Percentiles rank a stretch among this genome's conserved stretches.
Evolutionary conservation across 176 grass and related monocot species (phyloP).

Genomic region (Saccharum officinarum): DNA sequence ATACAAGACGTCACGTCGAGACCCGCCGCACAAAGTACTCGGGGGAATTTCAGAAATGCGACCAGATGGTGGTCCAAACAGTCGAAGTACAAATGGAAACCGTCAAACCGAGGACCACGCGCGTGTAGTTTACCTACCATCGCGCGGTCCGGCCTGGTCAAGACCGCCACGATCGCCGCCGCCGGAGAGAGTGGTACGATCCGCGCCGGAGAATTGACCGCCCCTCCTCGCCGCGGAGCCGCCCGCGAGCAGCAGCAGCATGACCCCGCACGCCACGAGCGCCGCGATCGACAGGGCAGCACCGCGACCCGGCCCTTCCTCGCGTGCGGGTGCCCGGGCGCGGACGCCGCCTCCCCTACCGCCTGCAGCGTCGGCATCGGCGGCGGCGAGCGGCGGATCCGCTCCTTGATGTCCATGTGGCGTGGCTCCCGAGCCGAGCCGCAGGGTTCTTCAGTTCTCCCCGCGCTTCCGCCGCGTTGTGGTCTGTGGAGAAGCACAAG

Average conservation of each 20-base stretch:
- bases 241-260: conserved; percentile 40
- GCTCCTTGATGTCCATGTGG: conserved; percentile 49
- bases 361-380: not conserved
- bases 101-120: not conserved
- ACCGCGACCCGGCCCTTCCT: conserved; percentile 26
- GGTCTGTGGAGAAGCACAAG: not conserved
- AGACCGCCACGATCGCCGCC: not conserved
- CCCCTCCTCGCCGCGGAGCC: conserved; percentile 43
- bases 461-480: not conserved
- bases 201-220: conserved; percentile 1
- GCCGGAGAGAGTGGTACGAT: not conserved
- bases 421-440: not conserved
- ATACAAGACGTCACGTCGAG: not conserved
- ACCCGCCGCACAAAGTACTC: not conserved
- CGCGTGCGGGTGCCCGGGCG: not conserved
- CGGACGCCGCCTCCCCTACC: not conserved
- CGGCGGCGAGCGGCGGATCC: conserved; percentile 47
- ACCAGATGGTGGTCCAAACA: not conserved
- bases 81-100: not conserved
- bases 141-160: not conserved
- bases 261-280: conserved; percentile 20
- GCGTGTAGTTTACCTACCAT: conserved; percentile 2
- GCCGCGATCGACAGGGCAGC: conserved; percentile 39
- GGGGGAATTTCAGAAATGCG: not conserved
- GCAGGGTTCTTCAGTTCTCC: not conserved